Evolutionary conservation across 73 alveolate genomes (phyloP), one percentile per base, ranked within the genome.

Genomic region (Symbiodinium natans): DNA sequence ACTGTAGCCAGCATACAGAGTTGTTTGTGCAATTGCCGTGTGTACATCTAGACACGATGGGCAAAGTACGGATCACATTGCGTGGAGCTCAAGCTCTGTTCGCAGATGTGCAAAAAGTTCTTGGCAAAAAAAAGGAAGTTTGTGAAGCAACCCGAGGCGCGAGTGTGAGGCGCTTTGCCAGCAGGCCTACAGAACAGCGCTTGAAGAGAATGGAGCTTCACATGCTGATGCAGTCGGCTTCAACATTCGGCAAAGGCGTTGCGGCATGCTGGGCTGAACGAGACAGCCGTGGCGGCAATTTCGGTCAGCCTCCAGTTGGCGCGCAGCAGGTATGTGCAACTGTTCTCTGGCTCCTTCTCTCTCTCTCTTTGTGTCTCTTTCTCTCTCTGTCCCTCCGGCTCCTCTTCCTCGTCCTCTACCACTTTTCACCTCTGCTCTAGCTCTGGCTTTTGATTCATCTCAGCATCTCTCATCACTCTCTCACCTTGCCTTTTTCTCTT

Each of bases 111-210:
- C 68, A 27, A 52, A 52, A 5, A 52, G 68, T 27, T 11, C 68
- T 17, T 52, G 68, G 68, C 68, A 52, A 52, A 27, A n/a, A n/a
- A n/a, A n/a, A n/a, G n/a, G 25, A 2, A 63, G 77, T 63, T 52
- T n/a, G 59, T 46, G 21, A 46, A 17, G 29, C 38, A 38, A 40
- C 19, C 25, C 36, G 83, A 88, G 95, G 95, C 86, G n/a, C n/a
- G 95, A 88, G 17, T 88, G 95, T 43, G 86, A 63, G 85, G 36
- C 95, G 25, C 39, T 88, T 10, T 88, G 95, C 86, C 73, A 48
- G 33, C 41, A 88, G 95, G 95, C 73, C 33, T 5, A n/a, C 27
- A 54, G 1, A 27, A 11, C 68, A n/a, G n/a, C n/a, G n/a, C n/a
- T n/a, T n/a, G 21, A 46, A 46, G 59, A 9, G 59, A 46, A 46